Conservation (phyloP, 495 filamentous ascomycete genomes). For the Emericellopsis terricola region DNA sequence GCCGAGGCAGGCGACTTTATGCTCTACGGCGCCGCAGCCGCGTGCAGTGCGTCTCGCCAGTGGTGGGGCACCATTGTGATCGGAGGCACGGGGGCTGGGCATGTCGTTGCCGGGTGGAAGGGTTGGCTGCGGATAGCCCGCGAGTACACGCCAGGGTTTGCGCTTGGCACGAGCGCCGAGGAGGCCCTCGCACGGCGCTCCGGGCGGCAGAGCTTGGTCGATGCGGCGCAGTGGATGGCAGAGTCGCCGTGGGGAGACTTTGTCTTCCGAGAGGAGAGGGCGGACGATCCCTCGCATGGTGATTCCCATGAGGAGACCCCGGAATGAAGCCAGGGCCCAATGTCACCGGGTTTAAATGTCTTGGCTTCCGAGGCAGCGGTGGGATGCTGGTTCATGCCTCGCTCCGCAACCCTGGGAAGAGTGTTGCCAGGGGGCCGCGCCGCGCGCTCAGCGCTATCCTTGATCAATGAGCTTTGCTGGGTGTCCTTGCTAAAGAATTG, state of each 20-base stretch:
- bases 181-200: slow-evolving; percentile 35
- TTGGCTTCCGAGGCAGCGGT: no score
- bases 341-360: no score
- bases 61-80: slow-evolving; percentile 32
- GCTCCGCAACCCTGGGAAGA: no score
- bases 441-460: no score
- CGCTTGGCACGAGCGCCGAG: slow-evolving; percentile 29
- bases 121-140: slow-evolving; percentile 30
- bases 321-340: no score
- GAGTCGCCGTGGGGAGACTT: slow-evolving; percentile 9
- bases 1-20: slow-evolving; percentile 23
- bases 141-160: slow-evolving; percentile 27
- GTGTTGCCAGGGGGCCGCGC: no score
- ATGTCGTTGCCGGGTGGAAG: slow-evolving; percentile 23
- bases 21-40: slow-evolving; percentile 22
- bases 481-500: no score
- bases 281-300: neutral
- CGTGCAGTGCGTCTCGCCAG: slow-evolving; percentile 10
- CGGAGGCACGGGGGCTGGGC: slow-evolving; percentile 15
- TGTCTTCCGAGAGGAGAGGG: neutral
- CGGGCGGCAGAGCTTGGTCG: slow-evolving; percentile 22
- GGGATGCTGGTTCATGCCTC: no score
- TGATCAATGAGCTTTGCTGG: no score
- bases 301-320: no score
- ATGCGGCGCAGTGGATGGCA: slow-evolving; percentile 15